Evolutionary conservation across 148 eudicot genomes (phyloP).

Genomic region (Arbutus unedo): DNA sequence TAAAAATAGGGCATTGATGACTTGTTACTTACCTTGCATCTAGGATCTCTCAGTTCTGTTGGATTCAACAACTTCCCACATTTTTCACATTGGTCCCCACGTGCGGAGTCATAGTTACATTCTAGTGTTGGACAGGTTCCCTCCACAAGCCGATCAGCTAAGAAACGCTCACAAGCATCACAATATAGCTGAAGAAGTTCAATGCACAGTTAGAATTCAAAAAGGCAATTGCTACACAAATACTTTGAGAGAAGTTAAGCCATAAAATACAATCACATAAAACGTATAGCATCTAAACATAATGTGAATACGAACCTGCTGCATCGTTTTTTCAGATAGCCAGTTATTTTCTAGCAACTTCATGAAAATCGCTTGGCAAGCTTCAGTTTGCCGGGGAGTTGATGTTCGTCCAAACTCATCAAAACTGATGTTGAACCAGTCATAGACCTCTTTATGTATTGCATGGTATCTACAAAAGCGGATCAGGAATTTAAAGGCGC

Average conservation of each 20-base stretch:
- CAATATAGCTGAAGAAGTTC: conserved; percentile 55
- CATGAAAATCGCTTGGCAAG: conserved; percentile 73
- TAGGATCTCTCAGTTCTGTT: conserved; percentile 67
- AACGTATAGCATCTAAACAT: not conserved
- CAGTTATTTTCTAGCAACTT: conserved; percentile 67
- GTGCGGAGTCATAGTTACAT: conserved; percentile 81
- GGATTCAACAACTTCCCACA: conserved; percentile 82
- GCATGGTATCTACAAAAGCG: conserved; percentile 59
- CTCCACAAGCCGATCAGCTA: conserved; percentile 81
- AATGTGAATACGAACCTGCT: conserved; percentile 51
- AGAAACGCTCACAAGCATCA: conserved; percentile 60
- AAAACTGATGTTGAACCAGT: conserved; percentile 76
- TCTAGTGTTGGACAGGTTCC: conserved; percentile 72
- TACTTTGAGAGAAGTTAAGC: not conserved
- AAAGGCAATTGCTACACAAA: not conserved
- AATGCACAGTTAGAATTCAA: not conserved
- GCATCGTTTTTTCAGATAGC: conserved; percentile 80
- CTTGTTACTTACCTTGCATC: conserved; percentile 53
- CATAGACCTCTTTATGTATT: conserved; percentile 72
- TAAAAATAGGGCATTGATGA: not conserved
- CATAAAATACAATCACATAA: not conserved
- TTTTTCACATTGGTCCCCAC: conserved; percentile 94
- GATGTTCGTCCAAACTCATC: conserved; percentile 90
- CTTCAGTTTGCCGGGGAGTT: conserved; percentile 74
- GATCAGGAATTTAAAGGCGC: not conserved